Evolutionary conservation across 208 protist genomes (phyloP).

Genomic region (Trypanosoma congolense): DNA sequence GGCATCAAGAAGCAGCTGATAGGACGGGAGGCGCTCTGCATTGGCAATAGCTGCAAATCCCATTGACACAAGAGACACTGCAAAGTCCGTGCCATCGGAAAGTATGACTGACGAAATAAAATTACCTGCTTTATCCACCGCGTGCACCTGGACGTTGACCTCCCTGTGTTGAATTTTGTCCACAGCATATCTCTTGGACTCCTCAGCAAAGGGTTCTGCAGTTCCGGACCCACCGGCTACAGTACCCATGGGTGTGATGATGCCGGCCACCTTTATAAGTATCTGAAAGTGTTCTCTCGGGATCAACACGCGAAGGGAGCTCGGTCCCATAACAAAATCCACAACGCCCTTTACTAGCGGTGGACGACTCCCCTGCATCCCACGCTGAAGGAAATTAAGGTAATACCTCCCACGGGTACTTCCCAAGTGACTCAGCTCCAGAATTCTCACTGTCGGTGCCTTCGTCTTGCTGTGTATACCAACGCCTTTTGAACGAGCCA

Average conservation of each 20-base stretch:
- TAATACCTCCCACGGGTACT: slow-evolving; percentile 78
- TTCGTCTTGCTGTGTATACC: slow-evolving; percentile 44
- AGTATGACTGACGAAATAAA: slow-evolving; percentile 72
- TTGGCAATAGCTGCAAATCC: slow-evolving; percentile 78
- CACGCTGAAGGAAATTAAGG: slow-evolving; percentile 84
- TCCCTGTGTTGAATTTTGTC: slow-evolving; percentile 67
- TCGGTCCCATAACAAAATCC: slow-evolving; percentile 73
- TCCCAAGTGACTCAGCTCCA: slow-evolving; percentile 81
- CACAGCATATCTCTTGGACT: slow-evolving; percentile 72
- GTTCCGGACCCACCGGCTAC: slow-evolving; percentile 25
- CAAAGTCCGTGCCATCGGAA: slow-evolving; percentile 61
- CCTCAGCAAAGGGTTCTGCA: slow-evolving; percentile 64
- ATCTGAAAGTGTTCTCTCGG: slow-evolving; percentile 87
- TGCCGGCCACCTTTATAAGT: slow-evolving; percentile 74
- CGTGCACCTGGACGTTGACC: slow-evolving; percentile 81
- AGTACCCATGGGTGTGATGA: slow-evolving; percentile 66
- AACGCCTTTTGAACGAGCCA: slow-evolving; percentile 33
- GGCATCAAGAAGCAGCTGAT: slow-evolving; percentile 65
- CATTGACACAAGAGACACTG: slow-evolving; percentile 58
- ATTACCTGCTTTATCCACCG: slow-evolving; percentile 79
- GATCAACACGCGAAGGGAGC: slow-evolving; percentile 84
- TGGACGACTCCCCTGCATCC: slow-evolving; percentile 80
- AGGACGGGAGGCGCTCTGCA: slow-evolving; percentile 66
- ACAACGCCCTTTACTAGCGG: slow-evolving; percentile 69
- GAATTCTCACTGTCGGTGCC: slow-evolving; percentile 46